Conservation (phyloP, 768 basidiomycete species). For the Boletus rufocinnamomeus region DNA sequence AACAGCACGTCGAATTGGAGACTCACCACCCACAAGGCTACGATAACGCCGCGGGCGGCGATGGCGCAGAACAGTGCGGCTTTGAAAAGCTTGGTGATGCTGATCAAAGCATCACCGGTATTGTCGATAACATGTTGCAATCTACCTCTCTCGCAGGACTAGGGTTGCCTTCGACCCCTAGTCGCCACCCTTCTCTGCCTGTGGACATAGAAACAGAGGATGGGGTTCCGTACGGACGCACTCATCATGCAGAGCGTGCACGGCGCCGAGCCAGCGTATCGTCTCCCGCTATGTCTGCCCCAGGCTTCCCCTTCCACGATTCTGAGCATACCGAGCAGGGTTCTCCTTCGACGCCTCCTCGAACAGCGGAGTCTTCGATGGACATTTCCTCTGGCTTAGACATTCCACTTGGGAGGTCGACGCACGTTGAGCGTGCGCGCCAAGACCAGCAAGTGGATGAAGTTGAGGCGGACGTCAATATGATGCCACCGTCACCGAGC, state of each 20-base stretch:
- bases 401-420: slow-evolving; percentile 40
- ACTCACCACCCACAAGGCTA: slow-evolving; percentile 14
- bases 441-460: slow-evolving; percentile 31
- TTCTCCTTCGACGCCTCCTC: slow-evolving; percentile 29
- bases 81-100: slow-evolving; percentile 50
- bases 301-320: slow-evolving; percentile 40
- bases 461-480: slow-evolving; percentile 42
- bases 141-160: slow-evolving; percentile 25
- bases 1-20: slow-evolving; percentile 16
- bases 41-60: not conserved
- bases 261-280: slow-evolving; percentile 35
- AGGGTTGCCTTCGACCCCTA: slow-evolving; percentile 32
- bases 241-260: slow-evolving; percentile 59
- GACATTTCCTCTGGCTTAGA: slow-evolving; percentile 16
- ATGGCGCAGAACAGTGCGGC: slow-evolving; percentile 17
- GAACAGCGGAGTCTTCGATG: slow-evolving; percentile 26
- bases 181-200: slow-evolving; percentile 47
- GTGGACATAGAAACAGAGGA: slow-evolving; percentile 60
- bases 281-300: slow-evolving; percentile 33
- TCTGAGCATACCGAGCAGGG: slow-evolving; percentile 17
- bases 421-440: slow-evolving; percentile 39
- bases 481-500: slow-evolving; percentile 53
- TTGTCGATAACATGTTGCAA: slow-evolving; percentile 70
- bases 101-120: slow-evolving; percentile 63
- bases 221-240: slow-evolving; percentile 63